A percentile compares a stretch with the other conserved stretches of the same genome.
Evolutionary conservation across 345 rosid genomes (phyloP).

Genomic region (Geranium rotundifolium): DNA sequence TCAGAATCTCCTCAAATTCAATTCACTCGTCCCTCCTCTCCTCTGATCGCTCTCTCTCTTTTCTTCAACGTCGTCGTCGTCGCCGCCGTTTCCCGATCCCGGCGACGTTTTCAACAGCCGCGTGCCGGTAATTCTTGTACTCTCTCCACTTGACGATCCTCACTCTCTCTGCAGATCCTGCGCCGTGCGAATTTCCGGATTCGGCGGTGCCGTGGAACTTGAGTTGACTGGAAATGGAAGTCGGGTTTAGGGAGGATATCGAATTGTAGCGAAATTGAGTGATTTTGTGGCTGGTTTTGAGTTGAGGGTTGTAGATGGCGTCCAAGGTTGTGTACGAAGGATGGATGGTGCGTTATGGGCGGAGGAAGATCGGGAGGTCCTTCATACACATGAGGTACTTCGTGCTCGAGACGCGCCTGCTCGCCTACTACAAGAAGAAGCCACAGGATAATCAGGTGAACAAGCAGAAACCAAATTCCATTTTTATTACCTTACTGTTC

Average conservation of each 20-base stretch:
- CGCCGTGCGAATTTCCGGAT: not conserved
- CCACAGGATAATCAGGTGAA: slow-evolving; percentile 87
- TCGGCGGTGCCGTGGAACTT: not conserved
- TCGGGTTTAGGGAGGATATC: slow-evolving; percentile 6
- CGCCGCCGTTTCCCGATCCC: slow-evolving; percentile 11
- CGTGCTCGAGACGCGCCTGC: slow-evolving; percentile 82
- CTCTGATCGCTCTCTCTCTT: not conserved
- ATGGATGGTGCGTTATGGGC: slow-evolving; percentile 98
- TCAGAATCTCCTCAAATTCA: slow-evolving; percentile 10
- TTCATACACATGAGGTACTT: slow-evolving; percentile 95
- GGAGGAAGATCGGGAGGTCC: slow-evolving; percentile 95
- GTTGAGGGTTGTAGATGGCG: slow-evolving; percentile 25
- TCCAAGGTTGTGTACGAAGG: slow-evolving; percentile 92
- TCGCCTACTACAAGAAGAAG: slow-evolving; percentile 95
- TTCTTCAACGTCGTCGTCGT: slow-evolving; percentile 14
- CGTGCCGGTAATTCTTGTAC: not conserved
- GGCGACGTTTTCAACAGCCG: not conserved
- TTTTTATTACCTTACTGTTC: not conserved
- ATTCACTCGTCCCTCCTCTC: slow-evolving; percentile 3
- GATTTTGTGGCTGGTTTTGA: slow-evolving; percentile 8
- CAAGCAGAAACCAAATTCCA: not conserved
- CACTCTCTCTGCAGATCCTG: not conserved
- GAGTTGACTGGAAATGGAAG: not conserved
- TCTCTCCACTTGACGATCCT: not conserved
- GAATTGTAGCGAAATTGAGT: slow-evolving; percentile 4